phyloP scores from a whole-genome alignment of 2,329 filamentous ascomycete genomes.

The Hymenoscyphus infarciens region DNA sequence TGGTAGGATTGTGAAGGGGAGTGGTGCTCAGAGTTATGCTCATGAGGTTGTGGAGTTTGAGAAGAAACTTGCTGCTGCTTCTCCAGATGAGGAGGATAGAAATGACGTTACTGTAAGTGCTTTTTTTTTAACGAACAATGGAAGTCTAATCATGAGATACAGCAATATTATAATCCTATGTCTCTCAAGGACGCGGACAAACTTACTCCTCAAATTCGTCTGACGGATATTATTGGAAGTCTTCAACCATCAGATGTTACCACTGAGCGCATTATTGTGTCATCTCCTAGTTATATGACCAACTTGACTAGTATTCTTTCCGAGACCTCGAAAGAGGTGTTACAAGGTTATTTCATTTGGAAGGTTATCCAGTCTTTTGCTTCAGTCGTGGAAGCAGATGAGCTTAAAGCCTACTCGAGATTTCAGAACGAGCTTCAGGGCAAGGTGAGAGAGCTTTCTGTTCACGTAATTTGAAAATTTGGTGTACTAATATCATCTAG shows the following conservation, averaged over 20 bases:
- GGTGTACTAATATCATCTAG: constrained; percentile 28
- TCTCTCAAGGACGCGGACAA: constrained; percentile 51
- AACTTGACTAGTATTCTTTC: constrained; percentile 54
- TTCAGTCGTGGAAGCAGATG: constrained; percentile 53
- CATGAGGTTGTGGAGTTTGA: constrained; percentile 54
- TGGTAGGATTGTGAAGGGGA: neutral
- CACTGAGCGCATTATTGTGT: constrained; percentile 53
- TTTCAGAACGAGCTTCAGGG: constrained; percentile 60
- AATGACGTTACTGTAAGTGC: constrained; percentile 56
- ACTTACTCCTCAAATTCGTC: constrained; percentile 53
- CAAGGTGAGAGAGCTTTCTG: constrained; percentile 38
- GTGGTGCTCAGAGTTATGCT: constrained; percentile 15
- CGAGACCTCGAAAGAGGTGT: constrained; percentile 49
- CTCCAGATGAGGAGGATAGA: constrained; percentile 54
- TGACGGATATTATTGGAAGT: constrained; percentile 49
- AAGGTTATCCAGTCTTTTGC: constrained; percentile 55
- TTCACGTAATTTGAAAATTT: constrained; percentile 5
- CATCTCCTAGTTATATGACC: constrained; percentile 57
- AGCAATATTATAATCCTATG: constrained; percentile 64
- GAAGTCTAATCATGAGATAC: constrained; percentile 19
- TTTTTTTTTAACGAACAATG: no score
- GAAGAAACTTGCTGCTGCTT: constrained; percentile 56
- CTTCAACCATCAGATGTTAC: constrained; percentile 50
- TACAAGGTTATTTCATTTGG: constrained; percentile 64
- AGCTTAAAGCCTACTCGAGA: constrained; percentile 54